Conservation (phyloP, 306 rosid species). For the Pueraria montana region DNA sequence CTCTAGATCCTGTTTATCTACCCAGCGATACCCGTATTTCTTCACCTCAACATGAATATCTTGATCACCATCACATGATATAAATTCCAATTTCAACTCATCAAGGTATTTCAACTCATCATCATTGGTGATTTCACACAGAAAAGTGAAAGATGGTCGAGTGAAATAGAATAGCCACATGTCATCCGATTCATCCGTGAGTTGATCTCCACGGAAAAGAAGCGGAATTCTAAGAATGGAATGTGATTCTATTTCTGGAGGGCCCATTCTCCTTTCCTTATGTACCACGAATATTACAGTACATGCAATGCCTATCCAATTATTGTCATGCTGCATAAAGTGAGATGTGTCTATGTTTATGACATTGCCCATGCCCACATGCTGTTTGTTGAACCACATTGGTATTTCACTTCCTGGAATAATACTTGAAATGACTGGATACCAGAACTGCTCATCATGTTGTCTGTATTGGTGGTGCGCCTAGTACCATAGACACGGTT, state of each 20-base stretch:
- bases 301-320: not conserved
- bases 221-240: not conserved
- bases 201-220: not conserved
- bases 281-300: not conserved
- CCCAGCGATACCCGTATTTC: too few species aligned
- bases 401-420: not conserved
- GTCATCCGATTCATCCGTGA: not conserved
- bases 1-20: too few species aligned
- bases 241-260: too few species aligned
- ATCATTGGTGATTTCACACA: too few species aligned
- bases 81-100: not conserved
- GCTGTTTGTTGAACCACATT: not conserved
- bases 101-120: not conserved
- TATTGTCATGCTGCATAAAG: not conserved
- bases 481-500: not conserved
- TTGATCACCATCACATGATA: fast-evolving
- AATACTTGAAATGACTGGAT: not conserved
- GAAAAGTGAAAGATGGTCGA: too few species aligned
- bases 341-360: not conserved
- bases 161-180: not conserved
- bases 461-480: not conserved
- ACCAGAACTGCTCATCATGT: fast-evolving
- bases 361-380: too few species aligned
- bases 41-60: not conserved
- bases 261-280: not conserved